Evolutionary conservation across 192 early-diverging fungal genomes (phyloP).

Genomic region (Backusella macrospora): DNA sequence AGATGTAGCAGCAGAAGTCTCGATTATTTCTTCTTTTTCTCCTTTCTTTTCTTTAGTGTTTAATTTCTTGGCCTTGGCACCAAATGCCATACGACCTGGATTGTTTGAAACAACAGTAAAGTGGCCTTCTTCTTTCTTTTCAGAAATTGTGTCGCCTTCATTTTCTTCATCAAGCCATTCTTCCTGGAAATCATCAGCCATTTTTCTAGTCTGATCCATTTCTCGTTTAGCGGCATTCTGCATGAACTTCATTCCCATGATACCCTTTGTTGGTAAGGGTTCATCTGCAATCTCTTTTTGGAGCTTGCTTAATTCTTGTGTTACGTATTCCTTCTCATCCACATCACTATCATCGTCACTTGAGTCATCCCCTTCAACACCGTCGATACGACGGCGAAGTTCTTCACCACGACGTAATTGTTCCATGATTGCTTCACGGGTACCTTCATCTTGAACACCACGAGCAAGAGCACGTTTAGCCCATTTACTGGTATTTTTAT

Average conservation of each 20-base stretch:
- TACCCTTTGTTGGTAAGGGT: slow-evolving; percentile 66
- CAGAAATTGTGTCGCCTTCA: slow-evolving; percentile 32
- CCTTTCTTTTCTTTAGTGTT: not conserved
- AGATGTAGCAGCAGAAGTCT: not conserved
- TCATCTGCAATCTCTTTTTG: slow-evolving; percentile 52
- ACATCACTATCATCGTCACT: slow-evolving; percentile 55
- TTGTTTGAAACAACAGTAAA: slow-evolving; percentile 48
- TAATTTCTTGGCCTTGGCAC: slow-evolving; percentile 27
- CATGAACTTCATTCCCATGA: slow-evolving; percentile 99
- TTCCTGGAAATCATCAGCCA: slow-evolving; percentile 49
- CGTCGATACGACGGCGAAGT: slow-evolving; percentile 82
- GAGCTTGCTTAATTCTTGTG: slow-evolving; percentile 50
- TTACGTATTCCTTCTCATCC: slow-evolving; percentile 33
- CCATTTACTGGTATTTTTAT: slow-evolving; percentile 98
- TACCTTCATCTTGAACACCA: slow-evolving; percentile 57
- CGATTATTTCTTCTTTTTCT: not conserved
- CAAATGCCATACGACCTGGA: slow-evolving; percentile 68
- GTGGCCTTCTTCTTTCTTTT: slow-evolving; percentile 33
- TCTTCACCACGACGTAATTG: slow-evolving; percentile 80
- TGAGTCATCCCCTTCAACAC: slow-evolving; percentile 48
- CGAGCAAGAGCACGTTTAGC: slow-evolving; percentile 79
- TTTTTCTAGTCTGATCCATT: slow-evolving; percentile 46
- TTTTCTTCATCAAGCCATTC: slow-evolving; percentile 48
- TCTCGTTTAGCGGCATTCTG: slow-evolving; percentile 70
- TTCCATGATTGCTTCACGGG: slow-evolving; percentile 81